Evolutionary conservation across 1,139 yeast species (phyloP).

Genomic region (Sugiyamaella neomexicana): DNA sequence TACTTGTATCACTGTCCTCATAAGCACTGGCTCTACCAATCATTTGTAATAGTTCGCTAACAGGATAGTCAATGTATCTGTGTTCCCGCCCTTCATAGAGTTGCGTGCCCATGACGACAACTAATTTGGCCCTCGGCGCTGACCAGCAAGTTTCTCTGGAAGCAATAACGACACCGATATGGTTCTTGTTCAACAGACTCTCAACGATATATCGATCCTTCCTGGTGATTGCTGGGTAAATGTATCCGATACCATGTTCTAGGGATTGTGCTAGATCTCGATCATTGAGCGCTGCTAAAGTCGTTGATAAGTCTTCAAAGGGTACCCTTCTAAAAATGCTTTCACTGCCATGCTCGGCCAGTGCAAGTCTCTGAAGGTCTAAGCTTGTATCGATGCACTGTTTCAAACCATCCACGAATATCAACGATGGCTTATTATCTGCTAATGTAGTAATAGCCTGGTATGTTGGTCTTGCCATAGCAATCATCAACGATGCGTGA

Average conservation of each 20-base stretch:
- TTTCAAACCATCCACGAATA: slow-evolving; percentile 60
- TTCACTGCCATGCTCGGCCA: slow-evolving; percentile 38
- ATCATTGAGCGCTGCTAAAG: slow-evolving; percentile 52
- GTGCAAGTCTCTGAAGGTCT: slow-evolving; percentile 46
- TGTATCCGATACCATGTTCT: slow-evolving; percentile 65
- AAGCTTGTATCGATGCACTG: slow-evolving; percentile 55
- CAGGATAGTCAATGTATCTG: slow-evolving; percentile 65
- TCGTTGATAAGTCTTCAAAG: slow-evolving; percentile 34
- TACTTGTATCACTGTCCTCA: slow-evolving; percentile 37
- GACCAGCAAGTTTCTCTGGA: slow-evolving; percentile 56
- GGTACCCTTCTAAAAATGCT: slow-evolving; percentile 24
- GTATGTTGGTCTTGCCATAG: slow-evolving; percentile 55
- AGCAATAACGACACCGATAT: slow-evolving; percentile 56
- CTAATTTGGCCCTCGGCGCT: slow-evolving; percentile 54
- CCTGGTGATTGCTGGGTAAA: slow-evolving; percentile 58
- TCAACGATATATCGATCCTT: slow-evolving; percentile 57
- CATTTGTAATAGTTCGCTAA: slow-evolving; percentile 70
- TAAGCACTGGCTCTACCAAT: slow-evolving; percentile 54
- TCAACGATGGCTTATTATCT: slow-evolving; percentile 44
- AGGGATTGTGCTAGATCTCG: slow-evolving; percentile 47
- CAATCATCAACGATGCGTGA: slow-evolving; percentile 51
- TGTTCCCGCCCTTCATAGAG: slow-evolving; percentile 73
- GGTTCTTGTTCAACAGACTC: slow-evolving; percentile 51
- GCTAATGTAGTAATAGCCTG: slow-evolving; percentile 35
- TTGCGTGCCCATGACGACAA: slow-evolving; percentile 71